Percentiles rank a stretch among this genome's conserved stretches.
Evolutionary conservation across 2,329 filamentous ascomycete genomes (phyloP).

Genomic region (Aspergillus piperis): DNA sequence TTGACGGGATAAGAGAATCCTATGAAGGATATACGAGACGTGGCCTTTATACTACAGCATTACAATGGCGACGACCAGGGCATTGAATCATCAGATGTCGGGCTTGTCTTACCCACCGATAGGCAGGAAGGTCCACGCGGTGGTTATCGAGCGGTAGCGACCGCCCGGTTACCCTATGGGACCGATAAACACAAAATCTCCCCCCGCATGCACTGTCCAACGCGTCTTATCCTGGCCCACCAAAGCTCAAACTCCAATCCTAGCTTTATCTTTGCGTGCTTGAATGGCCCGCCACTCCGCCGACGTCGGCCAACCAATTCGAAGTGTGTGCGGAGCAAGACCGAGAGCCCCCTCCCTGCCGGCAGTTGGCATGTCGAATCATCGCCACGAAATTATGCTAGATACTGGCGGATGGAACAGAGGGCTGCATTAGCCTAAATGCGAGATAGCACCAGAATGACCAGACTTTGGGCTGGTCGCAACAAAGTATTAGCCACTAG

Average conservation of each 20-base stretch:
- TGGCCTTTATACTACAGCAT: background rate
- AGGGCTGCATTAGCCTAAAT: background rate
- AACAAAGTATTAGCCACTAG: background rate
- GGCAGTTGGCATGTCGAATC: background rate
- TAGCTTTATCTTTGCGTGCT: background rate
- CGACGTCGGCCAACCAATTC: background rate
- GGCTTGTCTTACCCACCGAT: background rate
- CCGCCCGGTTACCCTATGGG: slow-evolving; percentile 7
- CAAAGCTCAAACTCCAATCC: background rate
- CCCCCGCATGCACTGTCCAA: slow-evolving; percentile 10
- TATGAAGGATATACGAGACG: background rate
- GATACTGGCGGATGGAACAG: background rate
- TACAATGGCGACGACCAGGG: background rate
- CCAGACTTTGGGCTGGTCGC: background rate
- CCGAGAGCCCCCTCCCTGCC: background rate
- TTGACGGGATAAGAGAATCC: background rate
- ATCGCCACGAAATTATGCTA: background rate
- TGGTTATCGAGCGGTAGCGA: slow-evolving; percentile 4
- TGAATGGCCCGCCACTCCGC: background rate
- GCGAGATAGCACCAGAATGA: background rate
- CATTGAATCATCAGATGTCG: slow-evolving; percentile 3
- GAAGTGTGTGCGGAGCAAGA: background rate
- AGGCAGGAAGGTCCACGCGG: slow-evolving; percentile 10
- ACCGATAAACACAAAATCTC: background rate
- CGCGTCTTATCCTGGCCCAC: background rate